A percentile compares a stretch with the other conserved stretches of the same genome.
phyloP scores from a whole-genome alignment of 257 asterid species.

The Scutellaria galericulata region DNA sequence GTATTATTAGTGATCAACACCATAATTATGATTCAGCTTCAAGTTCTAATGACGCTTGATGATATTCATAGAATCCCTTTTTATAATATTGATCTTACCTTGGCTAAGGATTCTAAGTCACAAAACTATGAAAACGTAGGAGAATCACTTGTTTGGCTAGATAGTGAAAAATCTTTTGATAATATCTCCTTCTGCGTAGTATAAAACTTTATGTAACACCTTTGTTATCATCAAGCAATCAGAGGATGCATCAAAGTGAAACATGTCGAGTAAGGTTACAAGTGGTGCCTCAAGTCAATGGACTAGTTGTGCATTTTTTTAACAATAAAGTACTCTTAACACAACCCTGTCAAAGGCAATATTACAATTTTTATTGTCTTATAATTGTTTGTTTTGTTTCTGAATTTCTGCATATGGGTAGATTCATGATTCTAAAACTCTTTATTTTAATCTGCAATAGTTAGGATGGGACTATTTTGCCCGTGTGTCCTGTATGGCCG shows the following conservation, averaged over 20 bases:
- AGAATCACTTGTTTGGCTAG: background rate
- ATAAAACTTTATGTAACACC: background rate
- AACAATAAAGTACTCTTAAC: background rate
- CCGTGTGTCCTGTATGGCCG: conserved; percentile 96
- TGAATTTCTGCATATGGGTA: conserved; percentile 26
- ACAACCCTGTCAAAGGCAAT: background rate
- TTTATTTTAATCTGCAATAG: conserved; percentile 45
- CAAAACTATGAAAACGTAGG: too few relatives aligned
- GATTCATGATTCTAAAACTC: conserved; percentile 17
- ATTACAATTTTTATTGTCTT: background rate
- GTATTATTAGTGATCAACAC: too few relatives aligned
- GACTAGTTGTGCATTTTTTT: background rate
- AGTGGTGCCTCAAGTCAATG: background rate
- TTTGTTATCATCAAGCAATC: background rate
- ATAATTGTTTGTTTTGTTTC: conserved; percentile 18
- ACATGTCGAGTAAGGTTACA: background rate
- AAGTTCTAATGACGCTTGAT: too few relatives aligned
- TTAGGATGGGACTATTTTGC: conserved; percentile 92
- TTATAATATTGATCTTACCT: too few relatives aligned
- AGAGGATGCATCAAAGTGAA: background rate
- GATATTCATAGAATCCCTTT: too few relatives aligned
- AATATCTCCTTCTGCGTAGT: too few relatives aligned
- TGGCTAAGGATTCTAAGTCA: background rate
- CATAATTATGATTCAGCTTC: too few relatives aligned
- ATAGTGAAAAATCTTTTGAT: too few relatives aligned